phyloP scores from a whole-genome alignment of 176 grass and related monocot genomes.

The Juncus effusus region DNA sequence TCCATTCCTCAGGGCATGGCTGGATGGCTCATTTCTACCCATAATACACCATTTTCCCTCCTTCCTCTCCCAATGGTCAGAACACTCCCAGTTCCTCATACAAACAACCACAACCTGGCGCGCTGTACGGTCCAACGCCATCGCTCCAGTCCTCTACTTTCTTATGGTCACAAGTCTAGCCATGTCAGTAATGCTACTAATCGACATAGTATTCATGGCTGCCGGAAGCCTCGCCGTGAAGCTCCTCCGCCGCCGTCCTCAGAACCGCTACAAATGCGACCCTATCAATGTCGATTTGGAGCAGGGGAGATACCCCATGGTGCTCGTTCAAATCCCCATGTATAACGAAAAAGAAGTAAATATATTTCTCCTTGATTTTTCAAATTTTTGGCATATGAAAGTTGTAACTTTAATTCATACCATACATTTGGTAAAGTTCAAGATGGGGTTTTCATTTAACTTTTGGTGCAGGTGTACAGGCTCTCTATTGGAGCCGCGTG shows the following conservation, averaged over 20 bases:
- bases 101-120: constrained; percentile 29
- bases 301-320: constrained; percentile 63
- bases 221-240: constrained; percentile 46
- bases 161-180: constrained; percentile 39
- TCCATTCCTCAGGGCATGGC: constrained; percentile 10
- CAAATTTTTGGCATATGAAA: not conserved
- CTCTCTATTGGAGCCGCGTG: constrained; percentile 84
- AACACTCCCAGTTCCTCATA: constrained; percentile 13
- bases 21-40: not conserved
- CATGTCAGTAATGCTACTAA: constrained; percentile 71
- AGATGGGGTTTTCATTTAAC: constrained; percentile 1
- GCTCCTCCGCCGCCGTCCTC: constrained; percentile 33
- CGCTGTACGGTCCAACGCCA: constrained; percentile 38
- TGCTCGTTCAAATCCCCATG: constrained; percentile 99
- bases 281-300: constrained; percentile 38
- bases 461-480: constrained; percentile 67
- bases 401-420: not conserved
- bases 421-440: constrained; percentile 1
- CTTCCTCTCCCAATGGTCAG: constrained; percentile 1
- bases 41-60: not conserved
- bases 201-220: constrained; percentile 64
- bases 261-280: constrained; percentile 41
- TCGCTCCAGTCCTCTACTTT: constrained; percentile 57
- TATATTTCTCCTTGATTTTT: not conserved
- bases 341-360: constrained; percentile 89